A percentile compares a stretch with the other conserved stretches of the same genome.
Evolutionary conservation across 2,329 filamentous ascomycete genomes (phyloP).

Genomic region (Colletotrichum coccodes): DNA sequence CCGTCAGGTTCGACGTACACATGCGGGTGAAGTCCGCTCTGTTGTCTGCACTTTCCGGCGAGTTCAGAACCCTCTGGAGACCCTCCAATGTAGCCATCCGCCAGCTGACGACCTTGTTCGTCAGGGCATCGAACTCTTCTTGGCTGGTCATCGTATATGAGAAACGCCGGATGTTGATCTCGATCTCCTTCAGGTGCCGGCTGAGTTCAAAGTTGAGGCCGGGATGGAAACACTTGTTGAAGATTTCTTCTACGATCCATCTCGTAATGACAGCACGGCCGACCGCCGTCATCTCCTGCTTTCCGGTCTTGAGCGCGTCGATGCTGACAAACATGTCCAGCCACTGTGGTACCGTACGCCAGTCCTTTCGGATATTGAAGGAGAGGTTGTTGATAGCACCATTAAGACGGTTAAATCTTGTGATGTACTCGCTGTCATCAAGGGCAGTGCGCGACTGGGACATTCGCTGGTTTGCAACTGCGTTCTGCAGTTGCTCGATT

Average conservation of each 20-base stretch:
- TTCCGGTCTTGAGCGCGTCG: constrained; percentile 86
- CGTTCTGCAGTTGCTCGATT: constrained; percentile 95
- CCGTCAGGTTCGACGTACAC: constrained; percentile 75
- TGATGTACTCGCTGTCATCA: constrained; percentile 93
- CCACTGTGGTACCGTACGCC: constrained; percentile 85
- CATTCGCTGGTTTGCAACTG: constrained; percentile 94
- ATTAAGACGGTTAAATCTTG: constrained; percentile 89
- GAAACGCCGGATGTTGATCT: constrained; percentile 85
- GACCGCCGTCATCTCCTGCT: constrained; percentile 97
- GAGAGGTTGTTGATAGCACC: constrained; percentile 94
- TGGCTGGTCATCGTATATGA: constrained; percentile 79
- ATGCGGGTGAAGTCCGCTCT: constrained; percentile 75
- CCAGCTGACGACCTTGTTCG: constrained; percentile 91
- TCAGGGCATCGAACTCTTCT: constrained; percentile 90
- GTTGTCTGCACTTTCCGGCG: constrained; percentile 72
- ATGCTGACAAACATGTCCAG: constrained; percentile 82
- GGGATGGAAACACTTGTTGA: constrained; percentile 93
- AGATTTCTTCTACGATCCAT: constrained; percentile 92
- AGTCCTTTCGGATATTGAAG: constrained; percentile 96
- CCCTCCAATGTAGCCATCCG: constrained; percentile 93
- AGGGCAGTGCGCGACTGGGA: constrained; percentile 93
- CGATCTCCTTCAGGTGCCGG: constrained; percentile 83
- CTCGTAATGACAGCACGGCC: constrained; percentile 88
- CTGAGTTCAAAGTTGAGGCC: constrained; percentile 82
- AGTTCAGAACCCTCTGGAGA: constrained; percentile 76